These are phyloP conservation scores for Malassezia dermatis DNA, from an alignment of 1,284 basidiomycete species.

Conservation along the genomic window DNA sequence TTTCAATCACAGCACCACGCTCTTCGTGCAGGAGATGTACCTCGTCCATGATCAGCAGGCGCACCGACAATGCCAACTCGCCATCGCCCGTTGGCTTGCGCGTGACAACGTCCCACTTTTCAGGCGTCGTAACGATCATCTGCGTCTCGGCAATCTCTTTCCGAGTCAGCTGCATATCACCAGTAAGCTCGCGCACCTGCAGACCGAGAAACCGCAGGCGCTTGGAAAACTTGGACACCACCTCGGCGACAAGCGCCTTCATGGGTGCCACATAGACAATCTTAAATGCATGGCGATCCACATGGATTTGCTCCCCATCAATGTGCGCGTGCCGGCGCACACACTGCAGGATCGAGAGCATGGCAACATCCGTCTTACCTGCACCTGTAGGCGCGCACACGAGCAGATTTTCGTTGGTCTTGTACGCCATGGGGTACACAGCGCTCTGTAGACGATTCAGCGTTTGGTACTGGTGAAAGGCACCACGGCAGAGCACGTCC, in stretches of 20 bases:
- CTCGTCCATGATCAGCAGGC: conserved; percentile 93
- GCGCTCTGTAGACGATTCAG: conserved; percentile 94
- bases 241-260: conserved; percentile 94
- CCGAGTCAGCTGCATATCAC: conserved; percentile 96
- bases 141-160: conserved; percentile 90
- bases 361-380: conserved; percentile 98
- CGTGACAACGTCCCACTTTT: conserved; percentile 99
- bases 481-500: conserved; percentile 68
- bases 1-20: conserved; percentile 94
- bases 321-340: conserved; percentile 61
- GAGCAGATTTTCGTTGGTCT: conserved; percentile 89
- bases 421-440: conserved; percentile 84
- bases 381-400: conserved; percentile 52
- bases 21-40: conserved; percentile 96
- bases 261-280: conserved; percentile 98
- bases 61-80: conserved; percentile 73
- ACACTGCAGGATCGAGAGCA: conserved; percentile 83
- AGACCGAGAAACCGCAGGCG: conserved; percentile 82
- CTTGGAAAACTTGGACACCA: conserved; percentile 82
- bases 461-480: conserved; percentile 75
- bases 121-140: conserved; percentile 96
- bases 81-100: conserved; percentile 93
- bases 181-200: conserved; percentile 84
- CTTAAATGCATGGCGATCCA: conserved; percentile 59
- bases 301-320: conserved; percentile 25